Percentiles rank a stretch among this genome's conserved stretches.
Conservation (phyloP, 2,329 filamentous ascomycete species). For the Alternaria sp. region DNA sequence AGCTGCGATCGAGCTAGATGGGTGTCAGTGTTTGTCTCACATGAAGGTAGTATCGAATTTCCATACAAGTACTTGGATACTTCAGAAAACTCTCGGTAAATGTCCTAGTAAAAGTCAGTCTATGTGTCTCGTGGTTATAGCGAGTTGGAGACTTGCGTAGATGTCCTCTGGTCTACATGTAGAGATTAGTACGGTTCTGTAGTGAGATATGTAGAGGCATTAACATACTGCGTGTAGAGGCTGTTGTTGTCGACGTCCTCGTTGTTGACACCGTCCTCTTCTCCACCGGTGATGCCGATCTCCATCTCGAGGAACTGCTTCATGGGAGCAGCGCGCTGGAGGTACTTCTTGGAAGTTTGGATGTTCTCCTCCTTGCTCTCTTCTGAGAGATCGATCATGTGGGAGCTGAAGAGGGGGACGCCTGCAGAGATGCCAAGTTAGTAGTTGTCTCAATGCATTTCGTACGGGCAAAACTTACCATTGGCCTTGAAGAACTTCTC, state of each 20-base stretch:
- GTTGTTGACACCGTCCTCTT: conserved; percentile 83
- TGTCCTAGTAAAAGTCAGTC: too few relatives aligned
- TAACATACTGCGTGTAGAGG: conserved; percentile 79
- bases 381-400: conserved; percentile 97
- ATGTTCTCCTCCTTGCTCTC: conserved; percentile 84
- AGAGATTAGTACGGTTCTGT: not conserved
- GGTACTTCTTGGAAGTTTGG: conserved; percentile 74
- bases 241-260: conserved; percentile 69
- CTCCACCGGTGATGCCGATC: conserved; percentile 83
- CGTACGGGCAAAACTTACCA: conserved; percentile 41
- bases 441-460: not conserved
- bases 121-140: too few relatives aligned
- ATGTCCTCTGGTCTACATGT: conserved; percentile 41
- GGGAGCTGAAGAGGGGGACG: conserved; percentile 64
- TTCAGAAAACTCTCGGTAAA: too few relatives aligned
- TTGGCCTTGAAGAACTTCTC: conserved; percentile 94
- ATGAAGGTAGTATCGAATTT: too few relatives aligned
- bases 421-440: conserved; percentile 84
- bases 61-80: too few relatives aligned
- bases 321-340: conserved; percentile 93
- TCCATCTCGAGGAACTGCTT: conserved; percentile 99
- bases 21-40: too few relatives aligned
- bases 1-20: too few relatives aligned
- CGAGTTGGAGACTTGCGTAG: too few relatives aligned
- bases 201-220: accelerated